phyloP scores from a whole-genome alignment of 805 yeast species.

The Candida endomychidarum region DNA sequence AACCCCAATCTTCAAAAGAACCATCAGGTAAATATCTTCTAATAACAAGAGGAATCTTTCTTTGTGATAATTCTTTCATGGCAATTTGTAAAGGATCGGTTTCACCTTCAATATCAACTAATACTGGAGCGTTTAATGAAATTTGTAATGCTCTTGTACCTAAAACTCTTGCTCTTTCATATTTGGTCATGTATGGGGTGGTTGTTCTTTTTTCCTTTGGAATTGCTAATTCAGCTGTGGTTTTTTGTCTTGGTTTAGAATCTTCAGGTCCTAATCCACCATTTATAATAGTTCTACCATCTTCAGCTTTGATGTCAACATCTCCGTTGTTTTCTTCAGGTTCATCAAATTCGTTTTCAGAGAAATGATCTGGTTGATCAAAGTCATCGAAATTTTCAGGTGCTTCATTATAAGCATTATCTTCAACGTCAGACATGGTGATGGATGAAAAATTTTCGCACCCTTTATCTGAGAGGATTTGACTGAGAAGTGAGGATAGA shows the following conservation, averaged over 20 bases:
- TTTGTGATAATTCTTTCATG: conserved; percentile 92
- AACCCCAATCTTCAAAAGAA: conserved; percentile 97
- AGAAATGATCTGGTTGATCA: conserved; percentile 76
- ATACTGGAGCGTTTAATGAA: conserved; percentile 96
- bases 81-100: conserved; percentile 98
- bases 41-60: conserved; percentile 91
- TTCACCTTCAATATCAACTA: conserved; percentile 98
- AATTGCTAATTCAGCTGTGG: conserved; percentile 79
- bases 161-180: conserved; percentile 94
- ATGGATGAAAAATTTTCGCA: conserved; percentile 12
- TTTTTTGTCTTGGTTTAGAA: conserved; percentile 50
- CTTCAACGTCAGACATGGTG: conserved; percentile 45
- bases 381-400: conserved; percentile 74
- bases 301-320: conserved; percentile 55
- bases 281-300: conserved; percentile 70
- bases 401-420: conserved; percentile 61
- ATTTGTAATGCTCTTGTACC: conserved; percentile 98
- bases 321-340: conserved; percentile 33
- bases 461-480: not conserved
- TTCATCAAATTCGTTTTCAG: conserved; percentile 62
- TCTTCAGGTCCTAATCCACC: conserved; percentile 69
- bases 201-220: conserved; percentile 88
- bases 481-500: not conserved
- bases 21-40: conserved; percentile 98
- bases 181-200: conserved; percentile 98